Percentiles rank a stretch among this genome's conserved stretches.
These are phyloP conservation scores for Lasiosphaeria ovina DNA, from an alignment of 495 filamentous ascomycete species.

Conservation along the genomic window DNA sequence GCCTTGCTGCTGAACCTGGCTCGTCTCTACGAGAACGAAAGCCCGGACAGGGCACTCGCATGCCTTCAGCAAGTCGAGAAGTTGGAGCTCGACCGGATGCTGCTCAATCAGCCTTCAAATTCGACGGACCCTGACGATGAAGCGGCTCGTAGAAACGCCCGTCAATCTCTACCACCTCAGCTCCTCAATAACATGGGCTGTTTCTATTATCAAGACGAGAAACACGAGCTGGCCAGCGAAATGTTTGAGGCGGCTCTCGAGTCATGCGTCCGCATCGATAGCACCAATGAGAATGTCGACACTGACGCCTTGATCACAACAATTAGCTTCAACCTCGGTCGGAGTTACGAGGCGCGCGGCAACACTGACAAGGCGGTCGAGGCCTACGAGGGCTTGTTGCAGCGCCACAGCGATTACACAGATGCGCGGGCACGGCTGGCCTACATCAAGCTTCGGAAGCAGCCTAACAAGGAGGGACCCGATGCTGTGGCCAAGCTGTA, in stretches of 20 bases:
- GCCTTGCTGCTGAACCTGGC: constrained; percentile 91
- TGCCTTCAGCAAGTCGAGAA: constrained; percentile 89
- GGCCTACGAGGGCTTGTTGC: constrained; percentile 79
- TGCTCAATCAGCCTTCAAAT: constrained; percentile 54
- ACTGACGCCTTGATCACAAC: constrained; percentile 88
- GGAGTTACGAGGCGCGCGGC: constrained; percentile 86
- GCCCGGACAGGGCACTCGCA: constrained; percentile 85
- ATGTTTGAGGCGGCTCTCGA: constrained; percentile 85
- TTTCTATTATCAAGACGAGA: constrained; percentile 86
- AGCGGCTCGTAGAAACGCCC: constrained; percentile 56
- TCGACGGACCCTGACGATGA: constrained; percentile 62
- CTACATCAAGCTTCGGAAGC: constrained; percentile 83
- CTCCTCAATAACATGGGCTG: constrained; percentile 96
- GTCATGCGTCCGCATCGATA: constrained; percentile 74
- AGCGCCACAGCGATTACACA: constrained; percentile 83
- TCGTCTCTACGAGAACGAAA: constrained; percentile 80
- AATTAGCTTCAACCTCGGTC: constrained; percentile 92
- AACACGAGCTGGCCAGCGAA: constrained; percentile 73
- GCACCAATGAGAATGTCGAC: constrained; percentile 67
- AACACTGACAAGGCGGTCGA: constrained; percentile 78
- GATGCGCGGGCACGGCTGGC: constrained; percentile 84
- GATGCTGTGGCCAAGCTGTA: constrained; percentile 79
- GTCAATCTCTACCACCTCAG: constrained; percentile 79
- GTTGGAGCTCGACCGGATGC: constrained; percentile 72
- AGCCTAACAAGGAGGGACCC: constrained; percentile 79